These are phyloP conservation scores for Plenodomus biglobosus DNA, from an alignment of 2,329 filamentous ascomycete genomes.

Conservation along the genomic window DNA sequence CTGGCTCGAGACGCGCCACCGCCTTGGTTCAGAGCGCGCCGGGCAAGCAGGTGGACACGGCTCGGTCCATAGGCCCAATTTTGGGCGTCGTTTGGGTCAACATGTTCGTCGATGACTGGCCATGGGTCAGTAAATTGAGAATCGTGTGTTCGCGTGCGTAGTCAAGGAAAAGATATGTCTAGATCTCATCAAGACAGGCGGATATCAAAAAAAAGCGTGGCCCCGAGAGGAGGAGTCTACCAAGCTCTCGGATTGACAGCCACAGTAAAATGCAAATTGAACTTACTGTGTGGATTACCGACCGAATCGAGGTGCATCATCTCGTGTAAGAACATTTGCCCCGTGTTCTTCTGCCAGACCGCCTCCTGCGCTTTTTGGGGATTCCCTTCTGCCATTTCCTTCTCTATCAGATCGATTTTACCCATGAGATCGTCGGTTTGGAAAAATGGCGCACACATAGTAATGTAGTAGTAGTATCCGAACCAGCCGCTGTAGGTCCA, in stretches of 20 bases:
- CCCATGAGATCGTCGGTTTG: conserved; percentile 1
- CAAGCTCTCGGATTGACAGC: too few relatives aligned
- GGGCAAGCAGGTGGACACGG: conserved; percentile 6
- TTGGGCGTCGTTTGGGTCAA: conserved; percentile 1
- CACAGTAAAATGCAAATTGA: not conserved
- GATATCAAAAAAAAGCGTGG: too few relatives aligned
- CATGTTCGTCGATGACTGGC: conserved; percentile 1
- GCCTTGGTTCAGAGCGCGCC: conserved; percentile 4
- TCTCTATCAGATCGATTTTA: conserved; percentile 7
- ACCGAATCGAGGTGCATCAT: conserved; percentile 15
- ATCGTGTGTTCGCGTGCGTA: too few relatives aligned
- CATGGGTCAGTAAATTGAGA: too few relatives aligned
- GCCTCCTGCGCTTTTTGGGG: conserved; percentile 1
- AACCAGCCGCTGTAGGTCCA: conserved; percentile 6
- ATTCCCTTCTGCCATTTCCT: conserved; percentile 1
- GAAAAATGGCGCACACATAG: conserved; percentile 10
- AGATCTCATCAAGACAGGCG: too few relatives aligned
- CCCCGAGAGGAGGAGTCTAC: too few relatives aligned
- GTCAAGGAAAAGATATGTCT: too few relatives aligned
- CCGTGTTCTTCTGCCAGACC: conserved; percentile 7
- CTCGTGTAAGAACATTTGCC: conserved; percentile 12
- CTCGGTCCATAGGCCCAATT: conserved; percentile 10
- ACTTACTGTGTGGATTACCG: conserved; percentile 12
- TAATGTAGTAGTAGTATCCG: conserved; percentile 13
- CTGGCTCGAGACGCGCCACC: conserved; percentile 10